Conservation (phyloP, 768 basidiomycete species). For the Termitomyces eurrhizus region DNA sequence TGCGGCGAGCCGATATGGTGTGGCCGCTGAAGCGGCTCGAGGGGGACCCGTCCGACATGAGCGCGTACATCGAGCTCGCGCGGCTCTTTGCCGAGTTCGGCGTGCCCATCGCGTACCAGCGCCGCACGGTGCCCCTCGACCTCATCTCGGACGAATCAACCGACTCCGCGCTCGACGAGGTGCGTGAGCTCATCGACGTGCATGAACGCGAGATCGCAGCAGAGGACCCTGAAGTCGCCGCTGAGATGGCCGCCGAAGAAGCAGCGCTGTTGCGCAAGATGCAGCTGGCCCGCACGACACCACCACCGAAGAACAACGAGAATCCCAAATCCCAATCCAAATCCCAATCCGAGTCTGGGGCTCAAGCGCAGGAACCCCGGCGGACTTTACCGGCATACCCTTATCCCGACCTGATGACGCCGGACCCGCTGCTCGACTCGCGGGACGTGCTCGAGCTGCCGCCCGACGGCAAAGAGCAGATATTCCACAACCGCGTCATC, state of each 20-base stretch:
- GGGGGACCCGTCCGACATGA: not conserved
- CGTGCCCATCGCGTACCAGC: not conserved
- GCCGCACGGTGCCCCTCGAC: not conserved
- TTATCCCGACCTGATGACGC: constrained; percentile 60
- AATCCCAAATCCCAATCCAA: not conserved
- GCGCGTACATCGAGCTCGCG: not conserved
- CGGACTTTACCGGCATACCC: constrained; percentile 2
- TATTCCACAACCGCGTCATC: constrained; percentile 58
- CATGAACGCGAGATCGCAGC: not conserved
- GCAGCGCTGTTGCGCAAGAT: no score
- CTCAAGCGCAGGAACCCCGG: no score
- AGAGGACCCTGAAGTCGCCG: not conserved
- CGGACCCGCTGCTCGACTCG: constrained; percentile 60
- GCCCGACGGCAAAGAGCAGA: constrained; percentile 41
- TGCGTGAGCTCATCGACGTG: not conserved
- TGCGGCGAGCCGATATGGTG: not conserved
- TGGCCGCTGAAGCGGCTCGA: not conserved
- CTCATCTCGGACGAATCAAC: not conserved
- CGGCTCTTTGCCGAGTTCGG: not conserved
- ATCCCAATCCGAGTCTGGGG: no score
- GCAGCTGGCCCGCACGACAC: not conserved
- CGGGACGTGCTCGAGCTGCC: constrained; percentile 51
- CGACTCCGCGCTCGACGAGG: not conserved
- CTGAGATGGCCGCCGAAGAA: constrained; percentile 5
- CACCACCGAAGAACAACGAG: no score